These are phyloP conservation scores for Amniculicola lignicola DNA, from an alignment of 495 filamentous ascomycete genomes.

Conservation along the genomic window DNA sequence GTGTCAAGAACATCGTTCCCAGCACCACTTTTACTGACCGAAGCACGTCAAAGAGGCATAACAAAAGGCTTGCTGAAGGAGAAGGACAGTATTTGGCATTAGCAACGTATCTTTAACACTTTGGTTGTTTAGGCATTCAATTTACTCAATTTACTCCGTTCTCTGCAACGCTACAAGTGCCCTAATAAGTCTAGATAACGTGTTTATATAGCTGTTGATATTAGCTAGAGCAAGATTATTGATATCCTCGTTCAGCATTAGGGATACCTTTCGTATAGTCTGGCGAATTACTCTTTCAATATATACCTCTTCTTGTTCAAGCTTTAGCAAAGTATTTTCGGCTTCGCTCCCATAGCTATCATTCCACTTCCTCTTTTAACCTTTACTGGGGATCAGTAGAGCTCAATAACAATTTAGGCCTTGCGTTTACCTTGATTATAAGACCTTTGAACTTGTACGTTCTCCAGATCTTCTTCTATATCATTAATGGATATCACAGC, in stretches of 20 bases:
- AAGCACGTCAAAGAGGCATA: too few relatives aligned
- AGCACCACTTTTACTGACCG: too few relatives aligned
- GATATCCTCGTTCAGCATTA: constrained; percentile 22
- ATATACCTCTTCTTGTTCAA: constrained; percentile 14
- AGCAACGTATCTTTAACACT: too few relatives aligned
- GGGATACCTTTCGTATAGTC: constrained; percentile 18
- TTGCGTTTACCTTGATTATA: constrained; percentile 3
- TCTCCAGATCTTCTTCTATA: constrained; percentile 19
- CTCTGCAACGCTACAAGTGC: constrained; percentile 19
- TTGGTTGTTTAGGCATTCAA: too few relatives aligned
- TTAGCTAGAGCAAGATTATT: constrained; percentile 10
- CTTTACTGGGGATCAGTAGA: constrained; percentile 6
- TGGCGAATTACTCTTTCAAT: constrained; percentile 12
- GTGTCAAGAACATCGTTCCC: too few relatives aligned
- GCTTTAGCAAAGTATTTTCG: constrained; percentile 4
- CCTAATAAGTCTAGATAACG: constrained; percentile 14
- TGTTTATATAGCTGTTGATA: constrained; percentile 11
- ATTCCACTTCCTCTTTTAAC: constrained; percentile 5
- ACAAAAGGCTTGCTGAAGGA: too few relatives aligned
- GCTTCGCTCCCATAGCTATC: neutral
- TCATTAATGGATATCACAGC: constrained; percentile 10
- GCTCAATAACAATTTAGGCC: neutral
- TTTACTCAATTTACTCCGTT: constrained; percentile 12
- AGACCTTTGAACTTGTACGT: constrained; percentile 4
- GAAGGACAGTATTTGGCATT: too few relatives aligned